Evolutionary conservation across 176 grass and related monocot species (phyloP), one percentile per base, ranked within the genome.

Genomic region (bread wheat (Triticum aestivum)): DNA sequence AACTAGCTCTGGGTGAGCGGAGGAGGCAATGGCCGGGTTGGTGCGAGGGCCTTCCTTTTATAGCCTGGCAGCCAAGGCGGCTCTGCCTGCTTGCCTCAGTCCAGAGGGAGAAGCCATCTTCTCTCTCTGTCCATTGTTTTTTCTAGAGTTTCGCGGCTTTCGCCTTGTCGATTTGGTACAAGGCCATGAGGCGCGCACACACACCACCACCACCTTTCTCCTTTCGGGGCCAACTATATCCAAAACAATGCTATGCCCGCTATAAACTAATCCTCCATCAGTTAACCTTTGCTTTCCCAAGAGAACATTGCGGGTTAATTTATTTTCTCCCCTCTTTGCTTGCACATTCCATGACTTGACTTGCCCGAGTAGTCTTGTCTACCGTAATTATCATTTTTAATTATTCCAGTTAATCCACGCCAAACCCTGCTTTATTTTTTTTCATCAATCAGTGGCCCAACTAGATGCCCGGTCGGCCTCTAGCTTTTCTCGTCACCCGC

Each of bases 41-140:
- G 83, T 93, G 88, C 89, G 77, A 74, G 49, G 82, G 79, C 77
- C 59, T 87, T 95, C 77, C 59, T 87, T 95, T 93, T 95, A 93
- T 95, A 95, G 88, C 2, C 82, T 65, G 71, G 59, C 24, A 75
- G 14, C 71, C 77, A 82, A 73, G 83, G 44, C 21, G 44, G 21
- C 62, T 86, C 74, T 23, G 29, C 38, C 1, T 58, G 0, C 2
- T 65, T 73, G 90, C 78, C 90, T 77, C 75, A 54, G 56, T 9
- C 62, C 32, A 73, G 61, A 91, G 77, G 76, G 75, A 88, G 89
- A 88, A 65, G 70, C 64, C 70, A 78, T 79, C 82, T 88, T 66
- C 82, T 85, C 24, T 87, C 63, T 34, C 82, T 59, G 34, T 18
- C n/a, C 69, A 39, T 65, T 75, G 18, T 86, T 86, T 78, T 59